Base-by-base conservation (phyloP, 75 land plant genomes). In the Pinus tabuliformis region DNA sequence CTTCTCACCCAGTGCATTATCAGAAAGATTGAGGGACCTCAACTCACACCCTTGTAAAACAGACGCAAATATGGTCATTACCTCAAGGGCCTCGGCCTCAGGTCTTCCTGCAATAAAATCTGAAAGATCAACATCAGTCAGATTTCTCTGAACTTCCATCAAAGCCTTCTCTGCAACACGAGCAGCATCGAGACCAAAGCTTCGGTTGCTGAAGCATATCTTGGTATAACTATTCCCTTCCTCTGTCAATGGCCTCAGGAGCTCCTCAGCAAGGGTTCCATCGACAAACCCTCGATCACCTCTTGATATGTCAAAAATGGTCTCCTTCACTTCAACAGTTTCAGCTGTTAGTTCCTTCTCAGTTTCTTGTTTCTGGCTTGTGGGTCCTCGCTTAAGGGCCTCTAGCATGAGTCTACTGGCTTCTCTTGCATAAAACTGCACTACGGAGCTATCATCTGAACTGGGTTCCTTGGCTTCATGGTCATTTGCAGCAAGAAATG, bases 1-100 rank as follows among this genome's bases (percentile, higher is more conserved):
- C 78, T 97, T 97, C 87, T 97, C 99, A 15, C 99, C 99, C 64
- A 97, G 81, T 21, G 99, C 99, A 88, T 97, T 97, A 76, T 97
- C 83, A 58, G 99, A 97, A 49, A 97, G 83, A 65, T 97, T 85
- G 20, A 97, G 73, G 59, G 80, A 89, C 77, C 73, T 92, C 70
- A 97, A 81, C 36, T 79, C 68, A 62, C 87, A 85, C 33, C 99
- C 98, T 80, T 90, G 89, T 57, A 97, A 77, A 16, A 95, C 89
- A 56, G 76, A 73, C 12, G 99, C 83, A 63, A 97, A 88, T 21
- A 88, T 86, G 21, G 73, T 73, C 96, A 97, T 94, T 24, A 92
- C 99, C 59, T 93, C 84, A 61, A 90, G 90, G 57, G 99, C 99
- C 79, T 94, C 99, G 14, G 60, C 88, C 78, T 97, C 99, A 3